Percentiles rank a stretch among this genome's conserved stretches.
phyloP scores from a whole-genome alignment of 2,329 filamentous ascomycete species.

The Annulohypoxylon truncatum region DNA sequence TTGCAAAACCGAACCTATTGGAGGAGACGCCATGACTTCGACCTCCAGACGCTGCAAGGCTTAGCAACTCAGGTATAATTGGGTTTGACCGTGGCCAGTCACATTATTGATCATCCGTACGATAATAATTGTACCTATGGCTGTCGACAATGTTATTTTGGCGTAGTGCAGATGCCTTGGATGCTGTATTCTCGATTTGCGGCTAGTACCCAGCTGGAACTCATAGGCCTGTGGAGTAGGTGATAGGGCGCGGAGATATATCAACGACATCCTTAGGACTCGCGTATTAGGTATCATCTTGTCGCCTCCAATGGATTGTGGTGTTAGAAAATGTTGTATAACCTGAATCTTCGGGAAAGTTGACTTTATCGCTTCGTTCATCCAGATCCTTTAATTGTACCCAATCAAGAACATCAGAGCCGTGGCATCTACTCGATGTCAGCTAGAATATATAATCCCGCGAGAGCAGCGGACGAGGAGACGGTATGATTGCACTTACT shows the following conservation, averaged over 20 bases:
- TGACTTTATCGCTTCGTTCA: slow-evolving; percentile 46
- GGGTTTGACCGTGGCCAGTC: too few species aligned
- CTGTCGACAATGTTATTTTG: too few species aligned
- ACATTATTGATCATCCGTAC: not conserved
- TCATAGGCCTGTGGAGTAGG: too few species aligned
- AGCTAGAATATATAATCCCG: not conserved
- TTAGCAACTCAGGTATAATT: too few species aligned
- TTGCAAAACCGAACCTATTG: too few species aligned
- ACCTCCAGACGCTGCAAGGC: too few species aligned
- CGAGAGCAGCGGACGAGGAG: not conserved
- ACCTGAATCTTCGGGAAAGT: slow-evolving; percentile 55
- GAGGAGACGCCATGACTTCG: too few species aligned
- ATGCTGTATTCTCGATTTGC: not conserved
- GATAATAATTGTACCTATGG: too few species aligned
- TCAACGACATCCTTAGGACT: not conserved
- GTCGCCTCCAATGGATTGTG: slow-evolving; percentile 54
- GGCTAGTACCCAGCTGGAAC: too few species aligned
- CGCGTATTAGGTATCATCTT: not conserved
- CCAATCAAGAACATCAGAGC: slow-evolving; percentile 43
- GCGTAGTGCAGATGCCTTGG: not conserved
- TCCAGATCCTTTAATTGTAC: slow-evolving; percentile 52
- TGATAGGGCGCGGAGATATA: not conserved
- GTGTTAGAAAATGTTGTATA: slow-evolving; percentile 57
- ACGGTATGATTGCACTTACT: slow-evolving; percentile 52
- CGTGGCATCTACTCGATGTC: slow-evolving; percentile 25